Conservation (phyloP, 768 basidiomycete genomes). For the Dentipellis fragilis region DNA sequence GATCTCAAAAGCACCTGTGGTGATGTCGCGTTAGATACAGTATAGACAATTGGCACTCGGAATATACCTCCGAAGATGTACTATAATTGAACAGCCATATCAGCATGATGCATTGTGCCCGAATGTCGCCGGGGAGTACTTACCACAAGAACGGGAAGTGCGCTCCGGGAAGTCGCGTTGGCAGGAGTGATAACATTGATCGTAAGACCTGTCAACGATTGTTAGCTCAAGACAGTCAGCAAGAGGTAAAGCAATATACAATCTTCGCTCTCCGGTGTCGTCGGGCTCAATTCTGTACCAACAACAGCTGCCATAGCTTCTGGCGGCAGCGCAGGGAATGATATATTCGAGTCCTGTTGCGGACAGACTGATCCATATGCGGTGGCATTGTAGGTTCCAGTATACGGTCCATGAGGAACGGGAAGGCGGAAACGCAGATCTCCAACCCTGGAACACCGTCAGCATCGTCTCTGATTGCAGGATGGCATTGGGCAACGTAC, state of each 20-base stretch:
- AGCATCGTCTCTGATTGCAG: no score
- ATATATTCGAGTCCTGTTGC: no score
- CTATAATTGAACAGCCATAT: conserved; percentile 1
- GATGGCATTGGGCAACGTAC: no score
- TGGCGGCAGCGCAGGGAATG: no score
- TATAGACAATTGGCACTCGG: not conserved
- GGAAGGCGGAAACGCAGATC: conserved; percentile 12
- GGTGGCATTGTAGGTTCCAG: no score
- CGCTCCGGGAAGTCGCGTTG: conserved; percentile 2
- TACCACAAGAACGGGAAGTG: conserved; percentile 13
- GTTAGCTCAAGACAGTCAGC: not conserved
- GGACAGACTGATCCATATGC: no score
- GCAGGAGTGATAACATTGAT: conserved; percentile 19
- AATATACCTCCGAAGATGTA: conserved; percentile 19
- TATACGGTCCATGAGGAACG: no score
- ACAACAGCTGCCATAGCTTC: not conserved
- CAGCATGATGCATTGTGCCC: not conserved
- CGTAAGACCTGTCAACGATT: conserved; percentile 12
- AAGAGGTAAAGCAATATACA: not conserved
- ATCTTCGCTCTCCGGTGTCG: not conserved
- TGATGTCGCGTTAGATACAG: not conserved
- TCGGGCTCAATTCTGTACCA: not conserved
- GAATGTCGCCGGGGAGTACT: not conserved
- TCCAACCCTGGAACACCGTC: no score
- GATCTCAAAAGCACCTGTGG: conserved; percentile 31